phyloP scores from a whole-genome alignment of 2,329 filamentous ascomycete genomes.

The Keithomyces neogunnii region DNA sequence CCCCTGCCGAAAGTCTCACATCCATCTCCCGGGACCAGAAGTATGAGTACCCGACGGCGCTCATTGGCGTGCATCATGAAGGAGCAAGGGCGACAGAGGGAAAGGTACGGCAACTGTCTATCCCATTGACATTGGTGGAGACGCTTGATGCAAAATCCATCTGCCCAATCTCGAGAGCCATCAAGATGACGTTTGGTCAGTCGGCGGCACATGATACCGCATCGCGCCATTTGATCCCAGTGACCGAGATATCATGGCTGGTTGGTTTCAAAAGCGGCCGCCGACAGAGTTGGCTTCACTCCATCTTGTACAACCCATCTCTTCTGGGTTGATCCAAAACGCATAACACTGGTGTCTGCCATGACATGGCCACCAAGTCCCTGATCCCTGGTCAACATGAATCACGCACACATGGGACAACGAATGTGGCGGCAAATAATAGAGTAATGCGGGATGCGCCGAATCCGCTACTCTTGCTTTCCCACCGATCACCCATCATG shows the following conservation, averaged over 20 bases:
- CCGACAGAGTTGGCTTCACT: background rate
- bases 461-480: background rate
- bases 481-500: background rate
- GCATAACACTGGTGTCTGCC: background rate
- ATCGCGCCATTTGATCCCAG: background rate
- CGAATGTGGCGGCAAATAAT: background rate
- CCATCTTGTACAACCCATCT: background rate
- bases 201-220: constrained; percentile 5
- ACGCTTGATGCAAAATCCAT: too few relatives aligned
- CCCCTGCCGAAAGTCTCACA: too few relatives aligned
- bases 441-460: background rate
- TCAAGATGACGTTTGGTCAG: too few relatives aligned
- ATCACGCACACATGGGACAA: background rate
- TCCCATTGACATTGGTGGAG: too few relatives aligned
- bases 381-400: constrained; percentile 3
- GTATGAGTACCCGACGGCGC: too few relatives aligned
- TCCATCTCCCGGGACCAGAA: too few relatives aligned
- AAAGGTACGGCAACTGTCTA: too few relatives aligned
- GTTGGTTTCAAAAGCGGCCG: background rate
- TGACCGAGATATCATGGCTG: background rate
- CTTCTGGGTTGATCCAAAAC: background rate
- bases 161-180: too few relatives aligned
- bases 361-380: background rate
- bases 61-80: too few relatives aligned
- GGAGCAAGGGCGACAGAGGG: too few relatives aligned